Percentiles rank a stretch among this genome's conserved stretches.
These are phyloP conservation scores for Asterophora parasitica DNA, from an alignment of 768 basidiomycete genomes.

Conservation along the genomic window DNA sequence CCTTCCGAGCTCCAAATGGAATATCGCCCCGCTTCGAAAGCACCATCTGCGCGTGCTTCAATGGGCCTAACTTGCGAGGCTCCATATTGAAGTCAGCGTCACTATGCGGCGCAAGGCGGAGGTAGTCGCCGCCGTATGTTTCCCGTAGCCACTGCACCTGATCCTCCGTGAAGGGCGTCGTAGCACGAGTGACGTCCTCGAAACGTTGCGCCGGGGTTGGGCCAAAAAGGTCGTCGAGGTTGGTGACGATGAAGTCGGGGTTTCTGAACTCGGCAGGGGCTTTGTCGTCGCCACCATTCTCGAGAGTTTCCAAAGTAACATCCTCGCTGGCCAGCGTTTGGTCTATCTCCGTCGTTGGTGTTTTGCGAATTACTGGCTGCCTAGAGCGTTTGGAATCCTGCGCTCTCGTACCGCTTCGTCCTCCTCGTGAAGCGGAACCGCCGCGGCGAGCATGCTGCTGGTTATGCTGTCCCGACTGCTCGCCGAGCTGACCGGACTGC, in stretches of 20 bases:
- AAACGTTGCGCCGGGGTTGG: slow-evolving; percentile 6
- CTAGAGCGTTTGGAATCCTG: neutral
- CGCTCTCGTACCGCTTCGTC: neutral
- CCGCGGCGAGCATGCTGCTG: neutral
- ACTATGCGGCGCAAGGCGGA: slow-evolving; percentile 33
- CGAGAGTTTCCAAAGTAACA: slow-evolving; percentile 18
- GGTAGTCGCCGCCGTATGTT: slow-evolving; percentile 45
- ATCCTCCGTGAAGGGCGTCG: neutral
- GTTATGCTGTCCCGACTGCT: neutral
- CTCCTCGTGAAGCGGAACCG: neutral
- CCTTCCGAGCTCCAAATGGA: slow-evolving; percentile 31
- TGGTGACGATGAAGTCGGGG: slow-evolving; percentile 21
- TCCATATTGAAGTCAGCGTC: slow-evolving; percentile 23
- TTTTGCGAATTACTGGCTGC: neutral
- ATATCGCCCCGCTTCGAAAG: slow-evolving; percentile 42
- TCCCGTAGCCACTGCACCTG: slow-evolving; percentile 19
- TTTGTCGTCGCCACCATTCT: slow-evolving; percentile 19
- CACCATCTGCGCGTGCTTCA: slow-evolving; percentile 37
- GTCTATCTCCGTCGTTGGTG: neutral
- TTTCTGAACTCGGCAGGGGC: slow-evolving; percentile 13
- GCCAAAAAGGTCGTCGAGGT: slow-evolving; percentile 23
- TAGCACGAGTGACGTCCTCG: neutral
- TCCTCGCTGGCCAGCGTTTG: slow-evolving; percentile 9
- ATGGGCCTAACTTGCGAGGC: slow-evolving; percentile 32
- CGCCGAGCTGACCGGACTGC: neutral